Conservation (phyloP, 2,329 filamentous ascomycete genomes). For the Claviceps sp. region DNA sequence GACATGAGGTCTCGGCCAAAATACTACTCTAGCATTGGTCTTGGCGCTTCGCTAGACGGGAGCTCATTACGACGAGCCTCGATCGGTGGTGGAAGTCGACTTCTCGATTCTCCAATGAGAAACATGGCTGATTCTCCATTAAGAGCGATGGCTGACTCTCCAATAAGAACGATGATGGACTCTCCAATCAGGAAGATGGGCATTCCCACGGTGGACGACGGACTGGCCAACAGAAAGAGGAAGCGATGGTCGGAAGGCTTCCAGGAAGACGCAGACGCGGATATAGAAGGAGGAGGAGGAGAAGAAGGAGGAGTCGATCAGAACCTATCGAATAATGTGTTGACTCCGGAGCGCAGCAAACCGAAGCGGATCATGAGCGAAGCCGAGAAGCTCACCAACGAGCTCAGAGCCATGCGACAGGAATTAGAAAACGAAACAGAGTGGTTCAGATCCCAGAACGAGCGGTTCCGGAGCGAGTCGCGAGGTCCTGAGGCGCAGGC, state of each 20-base stretch:
- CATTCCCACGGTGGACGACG: constrained; percentile 3
- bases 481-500: constrained; percentile 15
- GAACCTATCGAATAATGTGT: not conserved
- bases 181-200: constrained; percentile 2
- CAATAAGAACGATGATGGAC: not conserved
- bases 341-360: constrained; percentile 11
- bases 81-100: not conserved
- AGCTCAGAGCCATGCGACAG: constrained; percentile 27
- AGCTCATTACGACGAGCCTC: constrained; percentile 3
- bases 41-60: not conserved
- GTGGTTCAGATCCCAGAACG: constrained; percentile 34
- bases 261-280: constrained; percentile 15
- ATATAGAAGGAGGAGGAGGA: constrained; percentile 1
- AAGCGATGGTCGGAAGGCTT: constrained; percentile 16
- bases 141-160: too few species aligned
- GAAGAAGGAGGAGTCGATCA: not conserved
- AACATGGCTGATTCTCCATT: too few species aligned
- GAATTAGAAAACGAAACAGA: constrained; percentile 33
- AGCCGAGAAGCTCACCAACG: constrained; percentile 24
- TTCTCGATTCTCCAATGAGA: not conserved
- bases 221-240: constrained; percentile 15
- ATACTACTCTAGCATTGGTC: not conserved
- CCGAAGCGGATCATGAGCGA: constrained; percentile 30
- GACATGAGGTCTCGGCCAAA: constrained; percentile 18
- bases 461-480: constrained; percentile 25